phyloP scores from a whole-genome alignment of 2,329 filamentous ascomycete species.

The Nigrospora osmanthi region DNA sequence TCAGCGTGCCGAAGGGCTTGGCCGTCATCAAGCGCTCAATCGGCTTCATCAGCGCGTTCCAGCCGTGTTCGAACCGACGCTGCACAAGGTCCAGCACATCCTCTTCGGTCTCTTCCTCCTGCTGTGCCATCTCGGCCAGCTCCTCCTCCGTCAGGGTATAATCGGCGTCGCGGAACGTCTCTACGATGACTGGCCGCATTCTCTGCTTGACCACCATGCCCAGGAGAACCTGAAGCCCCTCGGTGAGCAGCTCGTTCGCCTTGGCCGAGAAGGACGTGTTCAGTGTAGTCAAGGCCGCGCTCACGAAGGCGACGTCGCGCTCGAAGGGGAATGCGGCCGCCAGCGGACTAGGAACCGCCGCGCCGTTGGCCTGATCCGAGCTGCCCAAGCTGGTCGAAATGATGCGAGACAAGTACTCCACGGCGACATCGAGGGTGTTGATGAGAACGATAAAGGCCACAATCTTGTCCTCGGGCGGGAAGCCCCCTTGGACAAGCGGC shows the following conservation, averaged over 20 bases:
- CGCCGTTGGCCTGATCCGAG: conserved; percentile 24
- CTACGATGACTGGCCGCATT: conserved; percentile 73
- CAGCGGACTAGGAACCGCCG: conserved; percentile 35
- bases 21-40: conserved; percentile 78
- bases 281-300: conserved; percentile 59
- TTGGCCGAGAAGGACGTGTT: conserved; percentile 69
- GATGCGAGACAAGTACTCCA: conserved; percentile 85
- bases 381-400: conserved; percentile 58
- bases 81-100: conserved; percentile 60
- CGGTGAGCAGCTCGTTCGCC: conserved; percentile 71
- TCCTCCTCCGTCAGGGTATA: conserved; percentile 65
- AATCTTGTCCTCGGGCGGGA: conserved; percentile 83
- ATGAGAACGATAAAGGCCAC: conserved; percentile 86
- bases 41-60: conserved; percentile 79
- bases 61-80: conserved; percentile 73
- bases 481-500: conserved; percentile 65
- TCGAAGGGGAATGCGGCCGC: conserved; percentile 71
- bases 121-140: conserved; percentile 44
- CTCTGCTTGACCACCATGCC: conserved; percentile 80
- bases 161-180: conserved; percentile 87
- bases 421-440: conserved; percentile 90
- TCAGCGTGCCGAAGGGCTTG: conserved; percentile 66
- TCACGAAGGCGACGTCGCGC: conserved; percentile 64
- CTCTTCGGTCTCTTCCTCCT: conserved; percentile 46
- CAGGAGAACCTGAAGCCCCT: conserved; percentile 80